Conservation (phyloP, 306 rosid species). For the Potentilla sterilis region DNA sequence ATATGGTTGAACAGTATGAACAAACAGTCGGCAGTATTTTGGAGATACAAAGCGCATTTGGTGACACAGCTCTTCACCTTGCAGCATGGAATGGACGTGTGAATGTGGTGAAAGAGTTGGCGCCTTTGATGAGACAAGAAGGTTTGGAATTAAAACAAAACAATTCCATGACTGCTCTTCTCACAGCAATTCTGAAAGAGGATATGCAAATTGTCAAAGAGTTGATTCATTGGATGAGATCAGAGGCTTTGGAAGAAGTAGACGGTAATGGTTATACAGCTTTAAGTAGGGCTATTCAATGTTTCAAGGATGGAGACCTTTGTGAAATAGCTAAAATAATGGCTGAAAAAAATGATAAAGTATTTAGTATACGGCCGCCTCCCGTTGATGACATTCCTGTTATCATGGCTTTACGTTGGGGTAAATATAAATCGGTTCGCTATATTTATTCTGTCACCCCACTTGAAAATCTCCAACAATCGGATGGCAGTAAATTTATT, state of each 20-base stretch:
- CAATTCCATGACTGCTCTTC: background rate
- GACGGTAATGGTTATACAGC: rapidly evolving
- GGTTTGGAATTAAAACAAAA: background rate
- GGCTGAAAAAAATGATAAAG: background rate
- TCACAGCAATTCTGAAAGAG: rapidly evolving
- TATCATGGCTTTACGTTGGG: rapidly evolving
- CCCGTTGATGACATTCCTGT: background rate
- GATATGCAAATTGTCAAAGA: background rate
- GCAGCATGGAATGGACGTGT: background rate
- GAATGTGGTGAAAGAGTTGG: background rate
- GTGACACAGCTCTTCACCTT: background rate
- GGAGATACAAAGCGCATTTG: background rate
- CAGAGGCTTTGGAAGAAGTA: background rate
- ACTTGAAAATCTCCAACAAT: too few species aligned
- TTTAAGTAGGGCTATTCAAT: rapidly evolving
- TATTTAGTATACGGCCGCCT: background rate
- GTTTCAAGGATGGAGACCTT: background rate
- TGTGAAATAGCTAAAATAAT: background rate
- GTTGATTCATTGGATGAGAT: background rate
- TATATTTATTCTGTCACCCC: background rate
- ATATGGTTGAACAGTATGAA: background rate
- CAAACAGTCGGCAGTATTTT: background rate
- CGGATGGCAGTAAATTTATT: background rate
- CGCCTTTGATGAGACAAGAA: background rate
- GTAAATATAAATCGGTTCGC: background rate